A percentile compares a stretch with the other conserved stretches of the same genome.
These are phyloP conservation scores for Trichoderma afroharzianum DNA, from an alignment of 2,329 filamentous ascomycete genomes.

Conservation along the genomic window DNA sequence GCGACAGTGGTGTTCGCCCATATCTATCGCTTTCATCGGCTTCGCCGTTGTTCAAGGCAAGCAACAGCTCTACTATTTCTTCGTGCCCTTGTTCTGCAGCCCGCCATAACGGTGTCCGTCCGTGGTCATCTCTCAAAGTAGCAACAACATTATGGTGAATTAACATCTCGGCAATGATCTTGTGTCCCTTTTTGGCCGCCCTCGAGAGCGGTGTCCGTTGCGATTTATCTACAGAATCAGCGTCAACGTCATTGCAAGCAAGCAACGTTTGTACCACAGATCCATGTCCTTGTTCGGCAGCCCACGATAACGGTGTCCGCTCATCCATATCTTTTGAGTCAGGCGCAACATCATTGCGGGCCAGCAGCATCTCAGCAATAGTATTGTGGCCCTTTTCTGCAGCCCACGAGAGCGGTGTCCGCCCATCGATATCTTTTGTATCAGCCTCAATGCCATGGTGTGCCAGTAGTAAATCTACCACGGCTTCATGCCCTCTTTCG, in stretches of 20 bases:
- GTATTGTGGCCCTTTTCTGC: background rate
- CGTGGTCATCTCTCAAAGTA: background rate
- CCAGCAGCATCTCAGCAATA: background rate
- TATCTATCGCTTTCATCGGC: background rate
- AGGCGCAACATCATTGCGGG: background rate
- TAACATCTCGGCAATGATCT: background rate
- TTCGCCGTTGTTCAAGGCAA: background rate
- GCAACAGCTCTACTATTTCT: background rate
- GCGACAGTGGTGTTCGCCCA: background rate
- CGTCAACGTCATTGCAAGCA: background rate
- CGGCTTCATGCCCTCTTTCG: background rate
- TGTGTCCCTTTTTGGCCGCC: background rate
- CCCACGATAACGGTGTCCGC: background rate
- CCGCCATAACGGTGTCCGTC: background rate
- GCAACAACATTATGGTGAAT: background rate
- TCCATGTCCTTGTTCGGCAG: background rate
- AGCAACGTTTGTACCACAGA: background rate
- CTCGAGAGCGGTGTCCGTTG: background rate
- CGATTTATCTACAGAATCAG: background rate
- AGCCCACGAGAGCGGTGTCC: background rate
- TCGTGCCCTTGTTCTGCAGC: background rate
- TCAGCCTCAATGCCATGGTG: background rate
- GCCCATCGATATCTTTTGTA: background rate
- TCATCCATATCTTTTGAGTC: background rate
- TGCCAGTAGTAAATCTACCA: background rate